Conservation (phyloP, 306 rosid genomes). For the Parietaria judaica region DNA sequence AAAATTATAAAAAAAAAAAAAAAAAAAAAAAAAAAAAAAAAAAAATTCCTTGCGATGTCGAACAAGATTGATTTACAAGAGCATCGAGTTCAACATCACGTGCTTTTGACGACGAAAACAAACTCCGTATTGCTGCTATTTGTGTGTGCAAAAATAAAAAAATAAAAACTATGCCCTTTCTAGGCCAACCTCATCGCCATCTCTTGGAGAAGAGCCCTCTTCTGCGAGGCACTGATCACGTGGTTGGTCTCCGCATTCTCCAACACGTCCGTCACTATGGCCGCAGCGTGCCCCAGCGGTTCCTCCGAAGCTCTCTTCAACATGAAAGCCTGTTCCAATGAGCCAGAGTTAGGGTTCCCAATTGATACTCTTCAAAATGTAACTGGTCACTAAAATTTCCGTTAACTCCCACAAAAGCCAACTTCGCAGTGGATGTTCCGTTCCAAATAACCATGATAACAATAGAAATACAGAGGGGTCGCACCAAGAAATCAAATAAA, state of each 20-base stretch:
- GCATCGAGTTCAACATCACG: constrained; percentile 26
- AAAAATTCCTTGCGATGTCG: constrained; percentile 29
- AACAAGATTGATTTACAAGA: constrained; percentile 48
- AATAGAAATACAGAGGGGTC: too few species aligned
- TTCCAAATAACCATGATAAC: too few species aligned
- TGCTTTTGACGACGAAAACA: constrained; percentile 21
- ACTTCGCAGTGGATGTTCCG: too few species aligned
- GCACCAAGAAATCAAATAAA: too few species aligned
- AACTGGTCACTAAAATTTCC: neutral
- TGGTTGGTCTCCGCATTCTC: constrained; percentile 85
- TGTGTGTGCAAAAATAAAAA: constrained; percentile 2
- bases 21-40: neutral
- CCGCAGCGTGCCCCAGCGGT: constrained; percentile 98
- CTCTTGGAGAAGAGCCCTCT: constrained; percentile 93
- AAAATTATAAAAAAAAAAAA: neutral
- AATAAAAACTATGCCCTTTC: constrained; percentile 31
- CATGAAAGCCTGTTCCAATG: constrained; percentile 77
- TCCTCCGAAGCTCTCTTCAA: constrained; percentile 85
- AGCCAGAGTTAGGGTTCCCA: too few species aligned
- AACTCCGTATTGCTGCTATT: constrained; percentile 17
- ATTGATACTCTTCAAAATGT: too few species aligned
- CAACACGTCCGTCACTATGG: constrained; percentile 87
- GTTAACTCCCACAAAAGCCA: too few species aligned
- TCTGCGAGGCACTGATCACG: constrained; percentile 82
- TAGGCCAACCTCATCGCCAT: constrained; percentile 85